These are phyloP conservation scores for Blepharisma japonicum DNA, from an alignment of 73 alveolate species.

Conservation along the genomic window DNA sequence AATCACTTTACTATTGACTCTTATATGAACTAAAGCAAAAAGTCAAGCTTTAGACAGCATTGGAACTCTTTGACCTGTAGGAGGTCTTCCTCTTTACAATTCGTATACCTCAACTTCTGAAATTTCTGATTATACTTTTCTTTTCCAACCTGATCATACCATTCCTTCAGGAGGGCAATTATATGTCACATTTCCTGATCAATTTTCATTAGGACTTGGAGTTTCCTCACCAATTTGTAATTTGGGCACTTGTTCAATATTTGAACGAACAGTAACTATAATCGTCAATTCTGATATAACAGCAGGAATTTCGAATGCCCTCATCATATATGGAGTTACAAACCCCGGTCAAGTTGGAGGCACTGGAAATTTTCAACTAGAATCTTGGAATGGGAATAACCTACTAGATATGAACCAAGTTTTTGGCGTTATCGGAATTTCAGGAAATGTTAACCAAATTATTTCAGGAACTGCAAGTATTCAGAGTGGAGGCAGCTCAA, in stretches of 20 bases:
- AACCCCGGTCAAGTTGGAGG: conserved; percentile 54
- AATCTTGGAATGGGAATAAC: conserved; percentile 40
- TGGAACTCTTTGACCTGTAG: conserved; percentile 14
- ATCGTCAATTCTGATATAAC: neutral
- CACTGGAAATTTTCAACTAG: conserved; percentile 53
- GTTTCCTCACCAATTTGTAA: neutral
- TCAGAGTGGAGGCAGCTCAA: conserved; percentile 34
- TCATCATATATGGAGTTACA: conserved; percentile 32
- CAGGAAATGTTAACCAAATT: conserved; percentile 40
- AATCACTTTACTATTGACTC: too few species aligned
- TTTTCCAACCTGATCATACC: neutral
- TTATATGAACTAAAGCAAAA: too few species aligned
- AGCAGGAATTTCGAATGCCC: neutral
- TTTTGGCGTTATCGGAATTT: conserved; percentile 52
- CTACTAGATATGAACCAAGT: conserved; percentile 45
- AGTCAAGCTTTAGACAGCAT: neutral
- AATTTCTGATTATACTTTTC: neutral
- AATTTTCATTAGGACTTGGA: neutral
- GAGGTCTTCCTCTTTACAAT: conserved; percentile 1
- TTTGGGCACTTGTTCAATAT: conserved; percentile 5
- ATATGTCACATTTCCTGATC: conserved; percentile 8
- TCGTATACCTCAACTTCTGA: neutral
- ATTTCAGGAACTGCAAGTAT: conserved; percentile 27
- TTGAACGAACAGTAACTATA: neutral
- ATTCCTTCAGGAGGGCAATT: neutral